Evolutionary conservation across 345 rosid genomes (phyloP).

Genomic region (Lepidium didymum): DNA sequence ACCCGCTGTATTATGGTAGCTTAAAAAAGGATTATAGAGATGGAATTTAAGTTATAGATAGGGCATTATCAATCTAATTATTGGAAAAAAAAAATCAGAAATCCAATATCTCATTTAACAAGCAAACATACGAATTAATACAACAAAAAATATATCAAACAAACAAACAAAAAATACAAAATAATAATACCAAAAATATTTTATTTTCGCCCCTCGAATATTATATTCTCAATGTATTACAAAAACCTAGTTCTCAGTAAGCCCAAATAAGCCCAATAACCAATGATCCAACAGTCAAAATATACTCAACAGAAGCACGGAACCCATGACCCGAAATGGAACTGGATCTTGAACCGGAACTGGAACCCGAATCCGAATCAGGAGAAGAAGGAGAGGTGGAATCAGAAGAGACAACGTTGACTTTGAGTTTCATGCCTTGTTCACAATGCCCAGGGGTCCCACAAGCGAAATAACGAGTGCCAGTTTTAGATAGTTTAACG

Average conservation of each 20-base stretch:
- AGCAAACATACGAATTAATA: background rate
- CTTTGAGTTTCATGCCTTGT: conserved; percentile 84
- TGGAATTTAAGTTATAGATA: no score
- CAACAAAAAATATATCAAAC: background rate
- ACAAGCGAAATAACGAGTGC: conserved; percentile 76
- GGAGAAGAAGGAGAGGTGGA: conserved; percentile 26
- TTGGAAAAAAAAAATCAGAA: background rate
- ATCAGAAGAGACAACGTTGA: conserved; percentile 47
- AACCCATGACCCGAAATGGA: conserved; percentile 8
- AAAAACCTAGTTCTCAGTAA: conserved; percentile 2
- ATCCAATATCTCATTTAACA: background rate
- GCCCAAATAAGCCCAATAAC: conserved; percentile 16
- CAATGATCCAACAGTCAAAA: conserved; percentile 14
- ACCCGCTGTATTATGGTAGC: no score
- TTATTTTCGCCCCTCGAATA: background rate
- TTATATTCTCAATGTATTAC: background rate
- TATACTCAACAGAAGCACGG: conserved; percentile 2
- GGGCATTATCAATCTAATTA: no score
- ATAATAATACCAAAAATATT: background rate
- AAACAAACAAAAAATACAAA: background rate
- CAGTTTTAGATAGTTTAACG: conserved; percentile 57
- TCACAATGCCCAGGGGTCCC: conserved; percentile 82
- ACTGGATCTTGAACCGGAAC: background rate
- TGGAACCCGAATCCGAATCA: background rate
- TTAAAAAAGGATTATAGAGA: no score